A percentile compares a stretch with the other conserved stretches of the same genome.
Conservation (phyloP, 208 protist species). For the Trypanosoma platydactyli region DNA sequence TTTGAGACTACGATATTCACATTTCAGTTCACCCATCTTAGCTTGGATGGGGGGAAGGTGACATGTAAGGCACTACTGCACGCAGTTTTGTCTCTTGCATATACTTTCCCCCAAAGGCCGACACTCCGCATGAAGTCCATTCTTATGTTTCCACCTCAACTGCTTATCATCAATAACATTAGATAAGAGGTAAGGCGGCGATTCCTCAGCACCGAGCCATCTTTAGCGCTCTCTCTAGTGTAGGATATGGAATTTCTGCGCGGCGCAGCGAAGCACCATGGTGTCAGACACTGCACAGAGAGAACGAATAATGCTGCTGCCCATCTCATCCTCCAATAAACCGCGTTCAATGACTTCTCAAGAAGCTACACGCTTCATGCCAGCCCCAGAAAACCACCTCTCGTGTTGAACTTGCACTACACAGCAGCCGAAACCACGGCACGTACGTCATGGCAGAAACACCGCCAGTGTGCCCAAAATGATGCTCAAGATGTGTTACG, state of each 20-base stretch:
- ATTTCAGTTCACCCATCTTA: neutral
- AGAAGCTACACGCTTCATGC: neutral
- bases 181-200: neutral
- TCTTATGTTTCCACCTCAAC: neutral
- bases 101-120: neutral
- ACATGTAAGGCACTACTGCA: neutral
- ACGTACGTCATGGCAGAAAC: constrained; percentile 16
- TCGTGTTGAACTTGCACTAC: constrained; percentile 14
- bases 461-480: constrained; percentile 13
- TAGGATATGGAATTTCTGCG: constrained; percentile 11
- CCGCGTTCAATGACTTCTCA: constrained; percentile 2
- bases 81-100: neutral
- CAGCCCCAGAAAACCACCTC: constrained; percentile 27
- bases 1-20: neutral
- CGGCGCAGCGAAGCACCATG: constrained; percentile 8
- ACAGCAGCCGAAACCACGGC: constrained; percentile 8
- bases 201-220: neutral
- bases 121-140: neutral
- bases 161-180: neutral
- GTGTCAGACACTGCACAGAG: constrained; percentile 6
- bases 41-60: neutral
- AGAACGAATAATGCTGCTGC: neutral
- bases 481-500: constrained; percentile 5
- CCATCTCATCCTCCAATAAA: constrained; percentile 5
- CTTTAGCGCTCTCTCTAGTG: constrained; percentile 1